phyloP scores from a whole-genome alignment of 23 red algal genomes.

The Gracilaria domingensis region DNA sequence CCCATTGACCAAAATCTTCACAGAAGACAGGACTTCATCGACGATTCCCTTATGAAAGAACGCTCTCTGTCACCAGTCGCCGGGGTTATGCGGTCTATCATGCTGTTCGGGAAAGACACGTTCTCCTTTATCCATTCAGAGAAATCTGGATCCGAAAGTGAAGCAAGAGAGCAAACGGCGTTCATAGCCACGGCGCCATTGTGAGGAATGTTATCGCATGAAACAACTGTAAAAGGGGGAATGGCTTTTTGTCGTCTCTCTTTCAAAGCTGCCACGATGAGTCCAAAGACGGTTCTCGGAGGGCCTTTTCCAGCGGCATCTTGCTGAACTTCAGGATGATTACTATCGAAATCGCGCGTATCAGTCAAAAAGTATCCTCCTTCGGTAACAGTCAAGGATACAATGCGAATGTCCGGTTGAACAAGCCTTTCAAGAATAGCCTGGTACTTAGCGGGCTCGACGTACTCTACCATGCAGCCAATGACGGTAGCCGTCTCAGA shows the following conservation, averaged over 20 bases:
- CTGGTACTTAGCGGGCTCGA: constrained; percentile 22
- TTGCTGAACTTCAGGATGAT: constrained; percentile 9
- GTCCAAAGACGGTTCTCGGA: constrained; percentile 47
- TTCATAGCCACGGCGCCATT: constrained; percentile 44
- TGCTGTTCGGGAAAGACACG: constrained; percentile 57
- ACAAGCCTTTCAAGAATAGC: constrained; percentile 29
- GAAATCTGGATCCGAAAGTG: not conserved
- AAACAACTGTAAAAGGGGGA: constrained; percentile 33
- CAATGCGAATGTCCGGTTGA: constrained; percentile 45
- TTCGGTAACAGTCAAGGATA: constrained; percentile 65
- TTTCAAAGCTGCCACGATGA: constrained; percentile 30
- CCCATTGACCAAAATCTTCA: constrained; percentile 54
- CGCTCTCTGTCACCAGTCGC: constrained; percentile 13
- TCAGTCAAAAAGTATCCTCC: constrained; percentile 44
- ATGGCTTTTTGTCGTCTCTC: constrained; percentile 2
- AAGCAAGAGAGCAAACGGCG: constrained; percentile 26
- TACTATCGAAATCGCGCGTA: constrained; percentile 13
- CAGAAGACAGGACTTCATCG: constrained; percentile 50
- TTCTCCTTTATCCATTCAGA: constrained; percentile 44
- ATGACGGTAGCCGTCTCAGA: constrained; percentile 28
- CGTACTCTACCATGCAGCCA: constrained; percentile 25
- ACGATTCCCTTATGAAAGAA: constrained; percentile 1
- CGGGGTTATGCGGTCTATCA: constrained; percentile 70
- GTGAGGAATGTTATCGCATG: constrained; percentile 59
- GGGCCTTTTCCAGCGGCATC: not conserved